A percentile compares a stretch with the other conserved stretches of the same genome.
These are phyloP conservation scores for Puccinia brachypodii DNA, from an alignment of 1,284 basidiomycete genomes.

Conservation along the genomic window DNA sequence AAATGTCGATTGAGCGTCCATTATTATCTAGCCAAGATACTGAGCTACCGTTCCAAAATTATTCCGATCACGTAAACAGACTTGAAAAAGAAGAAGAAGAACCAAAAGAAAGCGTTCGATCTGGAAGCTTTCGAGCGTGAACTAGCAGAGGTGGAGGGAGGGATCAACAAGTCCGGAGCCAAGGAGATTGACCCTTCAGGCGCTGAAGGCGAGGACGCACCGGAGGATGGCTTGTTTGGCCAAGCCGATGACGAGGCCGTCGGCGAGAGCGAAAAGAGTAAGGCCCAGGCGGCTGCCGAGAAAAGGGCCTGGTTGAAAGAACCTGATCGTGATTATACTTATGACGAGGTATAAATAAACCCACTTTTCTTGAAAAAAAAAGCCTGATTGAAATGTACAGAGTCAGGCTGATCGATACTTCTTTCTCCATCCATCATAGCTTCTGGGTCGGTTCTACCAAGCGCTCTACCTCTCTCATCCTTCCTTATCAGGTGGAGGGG, in stretches of 20 bases:
- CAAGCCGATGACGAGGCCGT: conserved; percentile 60
- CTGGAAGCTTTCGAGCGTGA: conserved; percentile 58
- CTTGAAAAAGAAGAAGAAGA: conserved; percentile 54
- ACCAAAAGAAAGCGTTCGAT: conserved; percentile 57
- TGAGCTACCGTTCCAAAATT: neutral
- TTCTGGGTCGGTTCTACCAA: conserved; percentile 87
- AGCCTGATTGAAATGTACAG: neutral
- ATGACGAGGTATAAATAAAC: conserved; percentile 83
- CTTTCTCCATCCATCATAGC: conserved; percentile 61
- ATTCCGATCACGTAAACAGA: conserved; percentile 1
- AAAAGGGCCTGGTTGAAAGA: conserved; percentile 73
- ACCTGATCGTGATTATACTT: conserved; percentile 90
- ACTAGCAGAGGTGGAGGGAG: conserved; percentile 50
- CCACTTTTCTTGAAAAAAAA: conserved; percentile 3
- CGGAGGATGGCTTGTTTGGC: conserved; percentile 78
- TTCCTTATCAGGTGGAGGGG: conserved; percentile 65
- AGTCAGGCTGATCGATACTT: conserved; percentile 12
- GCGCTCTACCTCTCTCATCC: conserved; percentile 93
- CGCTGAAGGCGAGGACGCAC: conserved; percentile 78
- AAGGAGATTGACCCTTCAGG: conserved; percentile 75
- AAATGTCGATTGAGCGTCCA: neutral
- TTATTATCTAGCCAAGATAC: neutral
- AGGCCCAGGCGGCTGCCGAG: conserved; percentile 64
- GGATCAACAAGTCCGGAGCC: conserved; percentile 45
- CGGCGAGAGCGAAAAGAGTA: conserved; percentile 31